Conservation (phyloP, 2,329 filamentous ascomycete species). For the Capronia epimyces region DNA sequence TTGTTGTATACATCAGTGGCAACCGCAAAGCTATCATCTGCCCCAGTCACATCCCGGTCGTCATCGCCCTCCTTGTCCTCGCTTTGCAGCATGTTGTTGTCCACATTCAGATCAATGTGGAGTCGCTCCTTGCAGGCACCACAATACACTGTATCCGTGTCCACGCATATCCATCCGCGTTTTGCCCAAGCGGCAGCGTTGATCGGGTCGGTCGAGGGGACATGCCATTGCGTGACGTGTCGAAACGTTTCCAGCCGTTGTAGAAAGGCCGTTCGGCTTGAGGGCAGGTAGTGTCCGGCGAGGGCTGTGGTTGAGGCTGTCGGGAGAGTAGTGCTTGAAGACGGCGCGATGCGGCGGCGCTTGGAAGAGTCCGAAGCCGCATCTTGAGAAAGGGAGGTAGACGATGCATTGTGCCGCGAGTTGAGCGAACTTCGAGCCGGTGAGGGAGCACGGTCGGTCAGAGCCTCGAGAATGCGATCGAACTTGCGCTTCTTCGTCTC, state of each 20-base stretch:
- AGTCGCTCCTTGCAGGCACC: conserved; percentile 79
- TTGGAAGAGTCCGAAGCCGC: conserved; percentile 25
- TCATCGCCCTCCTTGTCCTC: conserved; percentile 22
- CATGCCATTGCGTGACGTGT: conserved; percentile 78
- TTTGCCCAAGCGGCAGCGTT: conserved; percentile 94
- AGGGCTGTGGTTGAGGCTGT: conserved; percentile 34
- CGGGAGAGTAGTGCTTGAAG: conserved; percentile 25
- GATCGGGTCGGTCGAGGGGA: conserved; percentile 79
- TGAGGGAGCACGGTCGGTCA: conserved; percentile 27
- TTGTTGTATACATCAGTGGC: conserved; percentile 48
- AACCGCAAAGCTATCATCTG: conserved; percentile 19
- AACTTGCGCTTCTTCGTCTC: conserved; percentile 47
- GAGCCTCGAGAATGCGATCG: conserved; percentile 42
- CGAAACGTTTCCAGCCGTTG: conserved; percentile 79
- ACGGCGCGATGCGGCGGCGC: conserved; percentile 24
- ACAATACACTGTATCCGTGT: conserved; percentile 77
- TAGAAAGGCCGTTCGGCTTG: conserved; percentile 76
- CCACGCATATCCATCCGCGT: conserved; percentile 80
- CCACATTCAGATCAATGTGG: conserved; percentile 68
- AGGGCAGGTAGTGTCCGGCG: conserved; percentile 72
- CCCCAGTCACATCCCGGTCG: conserved; percentile 36
- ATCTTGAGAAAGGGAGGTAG: conserved; percentile 13
- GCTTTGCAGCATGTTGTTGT: conserved; percentile 24
- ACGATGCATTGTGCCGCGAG: conserved; percentile 18
- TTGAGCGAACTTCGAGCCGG: conserved; percentile 19